Percentiles rank a stretch among this genome's conserved stretches.
Evolutionary conservation across 345 rosid species (phyloP).

Genomic region (Brassica carinata): DNA sequence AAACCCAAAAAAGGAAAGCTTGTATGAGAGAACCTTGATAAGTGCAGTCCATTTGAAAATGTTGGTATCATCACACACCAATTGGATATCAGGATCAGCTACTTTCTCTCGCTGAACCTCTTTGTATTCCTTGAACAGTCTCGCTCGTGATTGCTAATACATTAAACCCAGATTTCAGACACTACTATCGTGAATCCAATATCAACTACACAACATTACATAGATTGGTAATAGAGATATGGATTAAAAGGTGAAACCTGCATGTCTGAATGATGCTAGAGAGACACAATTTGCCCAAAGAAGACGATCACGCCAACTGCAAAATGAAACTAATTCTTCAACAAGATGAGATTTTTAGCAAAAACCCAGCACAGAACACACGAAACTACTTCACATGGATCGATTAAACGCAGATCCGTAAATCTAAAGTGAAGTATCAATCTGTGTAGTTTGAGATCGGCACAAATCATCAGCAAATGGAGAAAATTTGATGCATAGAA

Average conservation of each 20-base stretch:
- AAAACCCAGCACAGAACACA: neutral
- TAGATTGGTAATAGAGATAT: neutral
- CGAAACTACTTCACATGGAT: neutral
- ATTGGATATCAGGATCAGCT: slow-evolving; percentile 92
- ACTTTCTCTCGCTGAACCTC: slow-evolving; percentile 93
- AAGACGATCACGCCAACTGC: slow-evolving; percentile 13
- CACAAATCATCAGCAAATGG: neutral
- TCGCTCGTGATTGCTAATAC: slow-evolving; percentile 83
- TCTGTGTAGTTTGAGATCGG: neutral
- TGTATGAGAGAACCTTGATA: slow-evolving; percentile 61
- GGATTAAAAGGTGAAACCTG: neutral
- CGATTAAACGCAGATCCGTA: neutral
- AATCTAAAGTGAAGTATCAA: neutral
- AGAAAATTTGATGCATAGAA: neutral
- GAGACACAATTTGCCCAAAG: neutral
- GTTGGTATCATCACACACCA: slow-evolving; percentile 93
- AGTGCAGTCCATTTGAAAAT: slow-evolving; percentile 99
- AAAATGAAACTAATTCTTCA: slow-evolving; percentile 2
- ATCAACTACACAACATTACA: neutral
- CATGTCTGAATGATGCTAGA: slow-evolving; percentile 18
- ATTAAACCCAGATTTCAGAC: neutral
- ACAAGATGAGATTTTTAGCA: neutral
- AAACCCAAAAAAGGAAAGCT: neutral
- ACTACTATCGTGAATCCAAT: neutral
- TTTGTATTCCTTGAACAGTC: slow-evolving; percentile 95